A percentile compares a stretch with the other conserved stretches of the same genome.
These are phyloP conservation scores for Thermothelomyces thermophilus DNA, from an alignment of 2,329 filamentous ascomycete species.

Conservation along the genomic window DNA sequence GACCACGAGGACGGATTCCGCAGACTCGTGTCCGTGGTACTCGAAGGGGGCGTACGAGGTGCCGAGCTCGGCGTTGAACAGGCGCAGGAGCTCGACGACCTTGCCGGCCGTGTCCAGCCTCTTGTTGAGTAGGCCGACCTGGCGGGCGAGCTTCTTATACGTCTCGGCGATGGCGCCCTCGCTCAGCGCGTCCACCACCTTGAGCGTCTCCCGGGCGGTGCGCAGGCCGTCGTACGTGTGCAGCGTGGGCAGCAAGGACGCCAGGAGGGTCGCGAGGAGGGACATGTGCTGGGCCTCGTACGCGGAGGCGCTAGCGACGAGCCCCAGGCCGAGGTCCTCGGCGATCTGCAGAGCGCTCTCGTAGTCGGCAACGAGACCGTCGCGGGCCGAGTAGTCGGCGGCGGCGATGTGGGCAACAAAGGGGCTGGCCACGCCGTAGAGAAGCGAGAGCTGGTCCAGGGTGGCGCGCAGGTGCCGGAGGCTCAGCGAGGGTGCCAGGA, in stretches of 20 bases:
- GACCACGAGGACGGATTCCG: conserved; percentile 79
- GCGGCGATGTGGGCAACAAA: conserved; percentile 90
- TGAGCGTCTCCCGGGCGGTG: conserved; percentile 64
- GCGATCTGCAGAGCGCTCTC: conserved; percentile 69
- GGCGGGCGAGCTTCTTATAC: conserved; percentile 60
- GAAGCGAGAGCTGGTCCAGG: conserved; percentile 82
- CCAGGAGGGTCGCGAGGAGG: conserved; percentile 65
- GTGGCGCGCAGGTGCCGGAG: conserved; percentile 73
- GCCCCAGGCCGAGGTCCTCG: conserved; percentile 82
- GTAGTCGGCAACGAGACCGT: conserved; percentile 82
- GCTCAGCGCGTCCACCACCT: conserved; percentile 65
- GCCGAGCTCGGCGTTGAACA: conserved; percentile 84
- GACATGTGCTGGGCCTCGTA: conserved; percentile 93
- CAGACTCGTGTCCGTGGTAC: conserved; percentile 75
- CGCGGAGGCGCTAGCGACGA: conserved; percentile 77
- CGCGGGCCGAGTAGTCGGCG: conserved; percentile 66
- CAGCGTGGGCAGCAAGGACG: conserved; percentile 65
- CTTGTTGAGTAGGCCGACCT: conserved; percentile 54
- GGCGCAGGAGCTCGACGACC: conserved; percentile 59
- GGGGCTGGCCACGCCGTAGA: conserved; percentile 88
- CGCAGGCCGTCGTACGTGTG: conserved; percentile 75
- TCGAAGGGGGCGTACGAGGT: conserved; percentile 92
- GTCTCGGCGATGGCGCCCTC: conserved; percentile 55
- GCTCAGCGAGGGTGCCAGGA: conserved; percentile 79
- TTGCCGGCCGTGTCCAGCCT: conserved; percentile 68